phyloP scores from a whole-genome alignment of 495 filamentous ascomycete species.

The Podospora pseudocomata region DNA sequence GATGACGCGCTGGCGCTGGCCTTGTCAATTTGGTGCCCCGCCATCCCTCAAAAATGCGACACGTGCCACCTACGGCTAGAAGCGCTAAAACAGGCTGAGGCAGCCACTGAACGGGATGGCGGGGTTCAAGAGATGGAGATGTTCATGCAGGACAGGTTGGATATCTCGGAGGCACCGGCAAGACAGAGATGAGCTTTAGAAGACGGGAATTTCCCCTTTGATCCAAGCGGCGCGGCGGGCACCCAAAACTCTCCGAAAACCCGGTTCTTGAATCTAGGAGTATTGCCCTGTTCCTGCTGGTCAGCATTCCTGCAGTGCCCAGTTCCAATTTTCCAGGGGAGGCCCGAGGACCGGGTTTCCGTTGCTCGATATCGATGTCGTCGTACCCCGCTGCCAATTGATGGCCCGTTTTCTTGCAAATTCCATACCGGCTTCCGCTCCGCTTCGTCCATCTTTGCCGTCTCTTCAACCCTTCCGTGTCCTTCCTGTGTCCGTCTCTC shows the following conservation, averaged over 20 bases:
- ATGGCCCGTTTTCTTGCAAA: neutral
- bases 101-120: neutral
- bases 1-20: neutral
- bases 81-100: slow-evolving; percentile 2
- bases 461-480: slow-evolving; percentile 1
- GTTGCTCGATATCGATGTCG: neutral
- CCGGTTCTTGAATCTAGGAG: neutral
- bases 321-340: neutral
- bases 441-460: neutral
- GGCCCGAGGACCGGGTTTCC: neutral
- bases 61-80: neutral
- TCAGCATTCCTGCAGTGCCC: neutral
- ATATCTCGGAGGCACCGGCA: neutral
- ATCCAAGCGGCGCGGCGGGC: neutral
- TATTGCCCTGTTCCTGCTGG: neutral
- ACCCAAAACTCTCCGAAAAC: neutral
- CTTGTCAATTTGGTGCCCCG: neutral
- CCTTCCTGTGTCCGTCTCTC: neutral
- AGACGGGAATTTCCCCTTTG: neutral
- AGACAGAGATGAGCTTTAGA: neutral
- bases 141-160: neutral
- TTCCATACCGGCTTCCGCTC: neutral
- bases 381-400: neutral
- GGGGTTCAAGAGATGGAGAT: neutral
- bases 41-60: neutral